Conservation (phyloP, 768 basidiomycete species). For the Rhizopogon sp. region DNA sequence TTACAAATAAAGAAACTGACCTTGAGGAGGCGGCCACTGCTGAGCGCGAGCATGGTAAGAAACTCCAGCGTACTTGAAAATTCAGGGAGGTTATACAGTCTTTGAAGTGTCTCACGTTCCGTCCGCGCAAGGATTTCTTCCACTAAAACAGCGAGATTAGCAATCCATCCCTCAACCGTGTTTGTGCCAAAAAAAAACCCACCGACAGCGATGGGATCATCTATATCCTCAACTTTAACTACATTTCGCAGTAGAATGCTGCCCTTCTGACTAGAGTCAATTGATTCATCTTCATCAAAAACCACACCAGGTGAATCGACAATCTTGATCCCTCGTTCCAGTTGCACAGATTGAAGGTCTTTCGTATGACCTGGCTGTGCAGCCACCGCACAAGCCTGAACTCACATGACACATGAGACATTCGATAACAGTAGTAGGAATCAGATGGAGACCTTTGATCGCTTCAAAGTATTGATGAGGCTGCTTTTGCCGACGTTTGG, state of each 20-base stretch:
- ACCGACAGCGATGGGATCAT: constrained; percentile 90
- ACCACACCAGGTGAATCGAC: constrained; percentile 98
- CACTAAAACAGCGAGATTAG: constrained; percentile 39
- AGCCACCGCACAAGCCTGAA: constrained; percentile 86
- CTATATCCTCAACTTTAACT: constrained; percentile 84
- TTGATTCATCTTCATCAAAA: constrained; percentile 73
- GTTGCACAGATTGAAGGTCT: constrained; percentile 83
- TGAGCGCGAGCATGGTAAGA: constrained; percentile 84
- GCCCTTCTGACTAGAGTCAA: constrained; percentile 34
- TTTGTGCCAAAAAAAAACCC: constrained; percentile 21
- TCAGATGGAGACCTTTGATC: constrained; percentile 55
- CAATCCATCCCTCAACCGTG: background rate
- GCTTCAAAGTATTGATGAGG: constrained; percentile 88
- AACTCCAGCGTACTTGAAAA: constrained; percentile 76
- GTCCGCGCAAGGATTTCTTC: constrained; percentile 83
- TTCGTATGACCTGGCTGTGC: constrained; percentile 94
- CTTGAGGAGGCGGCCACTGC: constrained; percentile 79
- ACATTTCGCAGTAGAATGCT: constrained; percentile 83
- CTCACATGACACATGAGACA: background rate
- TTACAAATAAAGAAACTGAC: constrained; percentile 27
- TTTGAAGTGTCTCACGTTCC: constrained; percentile 62
- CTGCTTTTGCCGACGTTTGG: constrained; percentile 98
- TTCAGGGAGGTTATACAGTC: constrained; percentile 80
- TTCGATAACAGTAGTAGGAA: background rate
- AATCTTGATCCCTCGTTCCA: constrained; percentile 89